Evolutionary conservation across 768 basidiomycete species (phyloP), one percentile per base, ranked within the genome.

Genomic region (Rhizopogon rudus): DNA sequence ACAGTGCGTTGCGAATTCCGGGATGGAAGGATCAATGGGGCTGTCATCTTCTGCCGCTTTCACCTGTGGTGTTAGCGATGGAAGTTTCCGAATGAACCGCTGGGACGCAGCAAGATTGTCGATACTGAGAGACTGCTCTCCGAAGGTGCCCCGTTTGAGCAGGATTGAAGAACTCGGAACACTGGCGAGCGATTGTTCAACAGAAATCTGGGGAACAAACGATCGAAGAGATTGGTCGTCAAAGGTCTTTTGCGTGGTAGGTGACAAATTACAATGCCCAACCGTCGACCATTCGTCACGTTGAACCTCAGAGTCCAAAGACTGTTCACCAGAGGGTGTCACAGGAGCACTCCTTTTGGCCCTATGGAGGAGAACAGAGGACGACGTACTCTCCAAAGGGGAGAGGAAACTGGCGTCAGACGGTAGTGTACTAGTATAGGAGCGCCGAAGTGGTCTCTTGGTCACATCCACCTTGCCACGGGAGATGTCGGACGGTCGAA

Each of bases 401-500:
- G 45, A n/a, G 40, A 17, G n/a, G 44, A 55, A 14, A 35, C 40
- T 20, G 31, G 35, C 17, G 56, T 54, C 6, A 44, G 56, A 54
- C n/a, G 52, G 46, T 25, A 39, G 22, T 33, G 42, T 44, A 14
- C 52, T 10, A 28, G 22, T 20, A 20, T 20, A 10, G 52, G 52
- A 37, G 37, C 22, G 40, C 20, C 25, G 48, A 31, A 48, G 43
- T 25, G 6, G 41, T 28, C 29, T 37, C 31, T 46, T 44, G 14
- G 52, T 13, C 31, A 33, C 28, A 35, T 56, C 55, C 22, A 52
- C 33, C 31, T n/a, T 22, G 39, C 20, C 43, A n/a, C 41, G 40
- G 31, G 50, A 29, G 17, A 9, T 12, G 33, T 39, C 28, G 4
- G n/a, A 9, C 17, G 35, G 14, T 44, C 62, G 61, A 10, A 72